Base-by-base conservation (phyloP, 176 grass and related monocot species). In the Ananas comosus region DNA sequence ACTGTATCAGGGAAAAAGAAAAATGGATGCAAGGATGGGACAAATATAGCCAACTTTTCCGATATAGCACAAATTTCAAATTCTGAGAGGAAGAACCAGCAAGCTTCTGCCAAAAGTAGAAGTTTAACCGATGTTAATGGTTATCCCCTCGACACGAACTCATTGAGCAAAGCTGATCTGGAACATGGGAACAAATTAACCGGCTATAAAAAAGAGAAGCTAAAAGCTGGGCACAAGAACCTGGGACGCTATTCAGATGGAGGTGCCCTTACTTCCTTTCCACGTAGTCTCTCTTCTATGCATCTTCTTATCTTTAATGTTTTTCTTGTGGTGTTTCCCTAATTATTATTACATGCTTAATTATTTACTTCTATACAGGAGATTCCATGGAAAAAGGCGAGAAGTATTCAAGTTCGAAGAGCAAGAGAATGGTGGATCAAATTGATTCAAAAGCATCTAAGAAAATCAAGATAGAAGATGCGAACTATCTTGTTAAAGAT, bases 321-420 rank as follows among this genome's bases (percentile, higher is more conserved):
- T 76, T 64, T 19, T 50, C 49, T 70, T 80, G 25, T 76, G 61
- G 22, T 17, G 67, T 19, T 33, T 68, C 42, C 23, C 64, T 17
- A 65, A 28, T 80, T 83, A 72, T 42, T 51, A 65, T 67, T 67
- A 14, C 51, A 51, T 49, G 78, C 54, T 65, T 72, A 63, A 48
- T 68, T 80, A 66, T 64, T 49, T 74, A 66, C 19, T 74, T 86
- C 16, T 54, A 73, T 71, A 47, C 84, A 97, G 93, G 93, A 63
- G 71, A 80, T 81, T 67, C 67, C 16, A 23, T 71, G 58, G 84
- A 82, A 80, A 83, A 85, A 87, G 69, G 65, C 47, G 79, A 84
- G 56, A 90, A 87, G 57, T 80, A 92, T 74, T 90, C 86, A 72
- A 97, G 90, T 88, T 77, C 76, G 61, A 92, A 90, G 81, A 79